Conservation (phyloP, 2,329 filamentous ascomycete genomes). For the Paecilomyces dactylethromorphus region DNA sequence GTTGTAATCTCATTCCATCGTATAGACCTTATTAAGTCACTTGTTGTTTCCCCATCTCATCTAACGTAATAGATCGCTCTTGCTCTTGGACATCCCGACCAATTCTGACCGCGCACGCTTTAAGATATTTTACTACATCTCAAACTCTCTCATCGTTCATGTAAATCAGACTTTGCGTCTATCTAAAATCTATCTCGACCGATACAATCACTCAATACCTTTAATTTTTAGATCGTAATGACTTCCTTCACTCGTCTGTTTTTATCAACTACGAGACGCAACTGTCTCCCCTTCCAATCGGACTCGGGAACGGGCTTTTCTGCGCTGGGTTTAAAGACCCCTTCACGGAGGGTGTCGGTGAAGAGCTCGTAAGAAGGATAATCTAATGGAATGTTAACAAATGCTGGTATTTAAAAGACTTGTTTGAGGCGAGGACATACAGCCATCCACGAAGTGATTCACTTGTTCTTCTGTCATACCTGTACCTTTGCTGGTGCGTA, state of each 20-base stretch:
- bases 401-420: not conserved
- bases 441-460: constrained; percentile 64
- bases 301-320: constrained; percentile 9
- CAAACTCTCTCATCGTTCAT: no score
- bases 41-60: no score
- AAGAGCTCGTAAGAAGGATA: constrained; percentile 69
- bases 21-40: no score
- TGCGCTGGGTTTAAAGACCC: constrained; percentile 43
- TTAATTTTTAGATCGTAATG: constrained; percentile 38
- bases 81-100: no score
- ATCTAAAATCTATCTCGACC: not conserved
- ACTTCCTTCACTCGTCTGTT: constrained; percentile 55
- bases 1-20: no score
- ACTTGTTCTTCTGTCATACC: constrained; percentile 84
- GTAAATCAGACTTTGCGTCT: not conserved
- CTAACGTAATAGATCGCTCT: no score
- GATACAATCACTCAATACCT: not conserved
- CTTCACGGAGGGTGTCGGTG: constrained; percentile 51
- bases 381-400: constrained; percentile 30
- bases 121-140: no score
- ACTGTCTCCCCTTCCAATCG: constrained; percentile 47
- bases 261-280: constrained; percentile 56
- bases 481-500: constrained; percentile 59
- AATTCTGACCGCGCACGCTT: no score
- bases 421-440: constrained; percentile 30